A percentile compares a stretch with the other conserved stretches of the same genome.
Conservation (phyloP, 805 yeast species). For the Trichomonascus vanleenenianus region DNA sequence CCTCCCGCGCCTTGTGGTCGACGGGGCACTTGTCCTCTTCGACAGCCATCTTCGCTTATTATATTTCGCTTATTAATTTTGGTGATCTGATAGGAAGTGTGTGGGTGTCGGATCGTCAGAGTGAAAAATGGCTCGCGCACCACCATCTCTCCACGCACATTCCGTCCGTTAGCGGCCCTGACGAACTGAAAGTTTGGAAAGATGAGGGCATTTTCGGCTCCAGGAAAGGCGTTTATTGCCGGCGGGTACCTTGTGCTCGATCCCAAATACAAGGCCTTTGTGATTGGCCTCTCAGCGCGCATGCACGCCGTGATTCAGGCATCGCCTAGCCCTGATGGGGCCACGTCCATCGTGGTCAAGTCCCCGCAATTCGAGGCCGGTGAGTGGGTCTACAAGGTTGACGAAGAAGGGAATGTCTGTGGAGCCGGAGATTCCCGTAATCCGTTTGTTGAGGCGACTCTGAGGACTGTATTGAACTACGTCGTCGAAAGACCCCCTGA, state of each 20-base stretch:
- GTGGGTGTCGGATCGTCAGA: not conserved
- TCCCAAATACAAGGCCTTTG: slow-evolving; percentile 66
- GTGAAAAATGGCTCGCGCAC: too few species aligned
- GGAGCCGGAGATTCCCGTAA: slow-evolving; percentile 32
- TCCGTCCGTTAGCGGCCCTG: too few species aligned
- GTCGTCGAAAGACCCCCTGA: slow-evolving; percentile 20
- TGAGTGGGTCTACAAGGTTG: slow-evolving; percentile 40
- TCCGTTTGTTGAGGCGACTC: slow-evolving; percentile 67
- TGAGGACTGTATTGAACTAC: slow-evolving; percentile 49
- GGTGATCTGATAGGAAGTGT: not conserved
- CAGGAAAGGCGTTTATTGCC: slow-evolving; percentile 89
- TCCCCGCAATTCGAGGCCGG: slow-evolving; percentile 76
- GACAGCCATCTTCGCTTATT: slow-evolving; percentile 1
- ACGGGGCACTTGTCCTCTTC: slow-evolving; percentile 40
- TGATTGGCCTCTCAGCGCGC: slow-evolving; percentile 79
- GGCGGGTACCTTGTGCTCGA: slow-evolving; percentile 93
- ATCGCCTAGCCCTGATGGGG: slow-evolving; percentile 7
- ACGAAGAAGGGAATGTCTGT: not conserved
- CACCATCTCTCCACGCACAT: too few species aligned
- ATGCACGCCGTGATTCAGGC: slow-evolving; percentile 64
- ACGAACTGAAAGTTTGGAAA: too few species aligned
- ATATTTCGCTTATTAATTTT: not conserved
- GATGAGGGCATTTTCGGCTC: slow-evolving; percentile 67
- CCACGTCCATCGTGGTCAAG: slow-evolving; percentile 34
- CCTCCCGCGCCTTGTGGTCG: slow-evolving; percentile 35